Evolutionary conservation across 176 grass and related monocot species (phyloP).

Genomic region (Ampelocalamus luodianensis): DNA sequence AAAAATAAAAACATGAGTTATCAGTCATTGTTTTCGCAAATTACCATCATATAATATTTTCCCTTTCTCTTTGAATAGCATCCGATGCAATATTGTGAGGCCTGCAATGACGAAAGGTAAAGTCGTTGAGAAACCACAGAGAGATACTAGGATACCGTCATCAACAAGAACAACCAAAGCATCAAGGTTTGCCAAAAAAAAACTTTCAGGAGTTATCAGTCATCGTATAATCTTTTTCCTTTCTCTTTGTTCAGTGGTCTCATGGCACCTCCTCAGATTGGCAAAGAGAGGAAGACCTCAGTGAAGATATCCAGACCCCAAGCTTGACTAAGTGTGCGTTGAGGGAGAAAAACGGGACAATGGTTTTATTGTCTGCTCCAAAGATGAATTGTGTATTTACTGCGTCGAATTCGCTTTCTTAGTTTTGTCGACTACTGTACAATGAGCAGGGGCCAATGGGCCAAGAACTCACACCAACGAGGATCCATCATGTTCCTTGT

Average conservation of each 20-base stretch:
- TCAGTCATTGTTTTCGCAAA: neutral
- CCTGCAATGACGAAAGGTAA: constrained; percentile 22
- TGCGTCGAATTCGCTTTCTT: neutral
- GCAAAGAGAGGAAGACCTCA: constrained; percentile 37
- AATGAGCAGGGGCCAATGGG: neutral
- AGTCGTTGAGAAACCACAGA: constrained; percentile 22
- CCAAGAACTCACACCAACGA: neutral
- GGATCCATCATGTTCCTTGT: constrained; percentile 24
- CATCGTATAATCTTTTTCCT: neutral
- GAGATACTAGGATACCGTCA: neutral
- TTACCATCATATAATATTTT: neutral
- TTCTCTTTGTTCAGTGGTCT: constrained; percentile 16
- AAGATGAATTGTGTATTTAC: constrained; percentile 30
- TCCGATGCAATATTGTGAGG: constrained; percentile 1
- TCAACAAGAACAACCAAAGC: constrained; percentile 40
- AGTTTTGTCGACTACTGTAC: constrained; percentile 16
- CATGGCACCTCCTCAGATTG: neutral
- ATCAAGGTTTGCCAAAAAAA: constrained; percentile 39
- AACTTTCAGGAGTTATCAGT: too few relatives aligned
- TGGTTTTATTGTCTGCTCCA: constrained; percentile 50
- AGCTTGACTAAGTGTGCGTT: neutral
- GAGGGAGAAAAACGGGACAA: constrained; percentile 12
- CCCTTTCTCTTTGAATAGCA: constrained; percentile 13
- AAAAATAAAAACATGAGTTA: too few relatives aligned
- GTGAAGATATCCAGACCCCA: constrained; percentile 37